Conservation (phyloP, 192 early-diverging fungal species). For the Geosiphon pyriformis region DNA sequence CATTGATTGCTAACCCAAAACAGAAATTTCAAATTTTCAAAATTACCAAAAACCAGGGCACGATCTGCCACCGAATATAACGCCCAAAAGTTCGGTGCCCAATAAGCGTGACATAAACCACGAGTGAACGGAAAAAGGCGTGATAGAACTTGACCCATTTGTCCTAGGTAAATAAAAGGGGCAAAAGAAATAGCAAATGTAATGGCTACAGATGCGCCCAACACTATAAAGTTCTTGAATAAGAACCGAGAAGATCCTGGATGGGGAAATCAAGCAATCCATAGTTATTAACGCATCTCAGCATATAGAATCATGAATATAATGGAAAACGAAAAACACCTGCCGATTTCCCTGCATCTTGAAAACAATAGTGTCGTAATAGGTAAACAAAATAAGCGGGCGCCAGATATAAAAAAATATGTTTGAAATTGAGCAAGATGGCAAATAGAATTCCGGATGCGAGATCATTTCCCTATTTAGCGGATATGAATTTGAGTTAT, state of each 20-base stretch:
- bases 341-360: neutral
- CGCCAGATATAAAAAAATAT: constrained; percentile 88
- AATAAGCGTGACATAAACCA: constrained; percentile 94
- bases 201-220: constrained; percentile 57
- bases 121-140: constrained; percentile 95
- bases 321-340: too few relatives aligned
- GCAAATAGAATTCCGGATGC: constrained; percentile 78
- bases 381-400: constrained; percentile 94
- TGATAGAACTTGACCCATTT: constrained; percentile 69
- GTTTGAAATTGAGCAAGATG: constrained; percentile 90
- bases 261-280: too few relatives aligned
- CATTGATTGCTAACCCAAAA: too few relatives aligned
- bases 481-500: too few relatives aligned
- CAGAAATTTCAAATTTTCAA: too few relatives aligned
- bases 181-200: constrained; percentile 80
- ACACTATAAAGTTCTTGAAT: constrained; percentile 41
- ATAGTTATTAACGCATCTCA: too few relatives aligned
- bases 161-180: constrained; percentile 67
- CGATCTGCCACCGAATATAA: constrained; percentile 83
- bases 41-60: constrained; percentile 49
- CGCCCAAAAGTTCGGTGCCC: constrained; percentile 98
- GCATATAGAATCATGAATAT: too few relatives aligned
- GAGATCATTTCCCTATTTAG: constrained; percentile 50
- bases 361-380: constrained; percentile 65
- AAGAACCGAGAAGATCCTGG: constrained; percentile 26